Conservation (phyloP, 257 asterid species). For the Orobanche coerulescens region DNA sequence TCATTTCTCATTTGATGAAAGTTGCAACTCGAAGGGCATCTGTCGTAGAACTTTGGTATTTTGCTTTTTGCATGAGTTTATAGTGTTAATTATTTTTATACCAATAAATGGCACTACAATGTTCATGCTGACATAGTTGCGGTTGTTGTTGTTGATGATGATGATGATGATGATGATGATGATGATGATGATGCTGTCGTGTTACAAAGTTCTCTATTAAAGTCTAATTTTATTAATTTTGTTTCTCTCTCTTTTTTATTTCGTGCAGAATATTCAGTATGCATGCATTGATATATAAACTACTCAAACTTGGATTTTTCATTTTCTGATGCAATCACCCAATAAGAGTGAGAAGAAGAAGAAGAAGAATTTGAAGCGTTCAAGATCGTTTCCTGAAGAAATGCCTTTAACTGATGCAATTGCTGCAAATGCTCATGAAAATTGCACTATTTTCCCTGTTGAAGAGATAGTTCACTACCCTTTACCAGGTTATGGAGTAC, state of each 20-base stretch:
- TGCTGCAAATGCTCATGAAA: conserved; percentile 44
- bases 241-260: conserved; percentile 3
- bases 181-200: no score
- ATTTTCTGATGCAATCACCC: conserved; percentile 64
- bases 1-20: no score
- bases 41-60: no score
- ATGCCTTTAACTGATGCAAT: conserved; percentile 62
- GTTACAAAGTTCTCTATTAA: conserved; percentile 5
- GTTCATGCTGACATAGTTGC: no score
- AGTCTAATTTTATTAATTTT: neutral
- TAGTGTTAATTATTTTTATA: no score
- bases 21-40: no score
- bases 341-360: conserved; percentile 25
- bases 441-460: conserved; percentile 49
- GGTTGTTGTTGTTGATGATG: no score
- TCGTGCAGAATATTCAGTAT: conserved; percentile 39
- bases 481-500: conserved; percentile 71
- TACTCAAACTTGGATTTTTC: conserved; percentile 25
- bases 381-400: conserved; percentile 39
- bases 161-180: no score
- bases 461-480: conserved; percentile 88
- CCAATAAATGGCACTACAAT: no score
- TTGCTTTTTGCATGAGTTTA: no score
- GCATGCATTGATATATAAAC: conserved; percentile 36
- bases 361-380: conserved; percentile 46